Evolutionary conservation across 768 basidiomycete genomes (phyloP), one percentile per base, ranked within the genome.

Genomic region (Lactifluus subvellereus): DNA sequence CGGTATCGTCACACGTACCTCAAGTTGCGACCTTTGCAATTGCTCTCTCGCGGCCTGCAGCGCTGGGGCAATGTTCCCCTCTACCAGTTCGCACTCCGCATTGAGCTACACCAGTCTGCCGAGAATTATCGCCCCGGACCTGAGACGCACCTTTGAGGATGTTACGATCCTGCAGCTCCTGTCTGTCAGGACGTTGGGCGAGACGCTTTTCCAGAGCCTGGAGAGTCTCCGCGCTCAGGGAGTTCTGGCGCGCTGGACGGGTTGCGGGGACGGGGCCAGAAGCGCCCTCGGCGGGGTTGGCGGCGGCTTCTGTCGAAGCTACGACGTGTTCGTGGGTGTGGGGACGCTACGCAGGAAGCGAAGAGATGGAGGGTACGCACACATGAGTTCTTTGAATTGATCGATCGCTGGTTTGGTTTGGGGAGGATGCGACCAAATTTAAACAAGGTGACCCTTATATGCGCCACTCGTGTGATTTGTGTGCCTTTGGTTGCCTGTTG

Each of bases 161-260:
- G 71, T 86, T 87, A 65, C 84, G 80, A 38, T 85, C 83, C 63
- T 87, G 77, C 49, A 89, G 77, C 49, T 86, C 82, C 45, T 79
- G 71, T 71, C 83, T 82, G n/a, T 82, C 79, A 20, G 86, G 84
- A 43, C 87, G 76, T 20, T 77, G 72, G 49, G 72, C 75, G 50
- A 87, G 75, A 54, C 76, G 76, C 69, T 78, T 79, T 74, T 87
- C 85, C 47, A 88, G 77, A 66, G 77, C 77, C 50, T 76, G 62
- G 49, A 74, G 66, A n/a, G 75, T 74, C 53, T 73, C 71, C 27
- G 71, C 66, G 64, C 74, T 75, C 50, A 77, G 54, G 47, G 74
- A 73, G 42, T 65, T 59, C 70, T 71, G 72, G 66, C 74, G 73
- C 33, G 43, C 35, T 16, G 68, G 66, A 9, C 59, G 67, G 1